Evolutionary conservation across 2,329 filamentous ascomycete genomes (phyloP).

Genomic region (Fusarium cicatricum): DNA sequence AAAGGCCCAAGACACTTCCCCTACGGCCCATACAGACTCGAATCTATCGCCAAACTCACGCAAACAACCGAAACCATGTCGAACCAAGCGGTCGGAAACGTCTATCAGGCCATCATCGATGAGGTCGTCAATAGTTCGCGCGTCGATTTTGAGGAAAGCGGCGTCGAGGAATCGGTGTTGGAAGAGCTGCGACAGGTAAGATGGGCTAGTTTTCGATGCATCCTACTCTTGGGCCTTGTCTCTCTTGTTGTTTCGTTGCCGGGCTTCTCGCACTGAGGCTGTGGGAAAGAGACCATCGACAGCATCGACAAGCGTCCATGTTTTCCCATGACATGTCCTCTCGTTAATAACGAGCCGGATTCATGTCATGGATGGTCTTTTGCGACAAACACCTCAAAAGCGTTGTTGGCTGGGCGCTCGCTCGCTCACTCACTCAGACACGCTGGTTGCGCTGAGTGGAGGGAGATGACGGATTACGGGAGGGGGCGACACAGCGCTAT

Average conservation of each 20-base stretch:
- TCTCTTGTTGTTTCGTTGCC: slow-evolving; percentile 2
- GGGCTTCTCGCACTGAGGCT: slow-evolving; percentile 1
- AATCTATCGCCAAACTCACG: slow-evolving; percentile 2
- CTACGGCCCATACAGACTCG: slow-evolving; percentile 2
- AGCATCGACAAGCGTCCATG: slow-evolving; percentile 23
- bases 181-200: slow-evolving; percentile 89
- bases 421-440: not conserved
- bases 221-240: slow-evolving; percentile 9
- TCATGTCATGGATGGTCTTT: not conserved
- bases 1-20: not conserved
- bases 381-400: slow-evolving; percentile 11
- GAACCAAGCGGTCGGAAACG: slow-evolving; percentile 70
- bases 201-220: slow-evolving; percentile 30
- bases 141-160: slow-evolving; percentile 96
- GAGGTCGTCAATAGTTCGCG: slow-evolving; percentile 92
- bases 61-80: slow-evolving; percentile 57
- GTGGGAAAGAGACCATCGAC: slow-evolving; percentile 43
- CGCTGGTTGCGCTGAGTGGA: slow-evolving; percentile 25
- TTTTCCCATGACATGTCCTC: not conserved
- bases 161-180: slow-evolving; percentile 86
- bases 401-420: slow-evolving; percentile 9
- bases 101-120: slow-evolving; percentile 81
- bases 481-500: slow-evolving; percentile 61
- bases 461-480: slow-evolving; percentile 43
- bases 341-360: not conserved